These are phyloP conservation scores for Aspergillus quadrilineatus DNA, from an alignment of 2,329 filamentous ascomycete genomes.

Conservation along the genomic window DNA sequence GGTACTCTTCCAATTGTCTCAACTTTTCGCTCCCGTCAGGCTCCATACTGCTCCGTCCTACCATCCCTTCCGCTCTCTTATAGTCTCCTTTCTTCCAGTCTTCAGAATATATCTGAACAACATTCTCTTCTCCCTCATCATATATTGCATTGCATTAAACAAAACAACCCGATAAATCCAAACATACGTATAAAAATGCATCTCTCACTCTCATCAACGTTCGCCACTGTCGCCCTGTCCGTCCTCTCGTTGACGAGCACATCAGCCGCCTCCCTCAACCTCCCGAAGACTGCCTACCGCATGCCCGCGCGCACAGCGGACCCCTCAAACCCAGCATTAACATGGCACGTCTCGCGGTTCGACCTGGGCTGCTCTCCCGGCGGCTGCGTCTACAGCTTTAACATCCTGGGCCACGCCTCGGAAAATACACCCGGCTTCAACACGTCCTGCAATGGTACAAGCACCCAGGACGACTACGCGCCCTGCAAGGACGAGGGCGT, in stretches of 20 bases:
- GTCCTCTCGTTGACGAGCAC: slow-evolving; percentile 23
- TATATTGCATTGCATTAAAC: not conserved
- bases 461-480: slow-evolving; percentile 20
- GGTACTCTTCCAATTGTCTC: not conserved
- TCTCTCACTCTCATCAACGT: slow-evolving; percentile 26
- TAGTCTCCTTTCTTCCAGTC: not conserved
- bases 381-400: slow-evolving; percentile 35
- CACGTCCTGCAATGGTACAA: slow-evolving; percentile 34
- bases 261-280: slow-evolving; percentile 22
- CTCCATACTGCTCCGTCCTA: slow-evolving; percentile 5
- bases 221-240: not conserved
- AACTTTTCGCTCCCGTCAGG: not conserved
- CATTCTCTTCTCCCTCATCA: not conserved
- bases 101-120: not conserved
- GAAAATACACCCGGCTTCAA: slow-evolving; percentile 35
- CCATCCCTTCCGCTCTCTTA: not conserved
- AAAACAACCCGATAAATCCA: not conserved
- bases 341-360: slow-evolving; percentile 35
- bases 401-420: slow-evolving; percentile 27
- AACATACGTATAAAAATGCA: slow-evolving; percentile 26
- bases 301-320: not conserved
- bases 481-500: slow-evolving; percentile 26
- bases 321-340: slow-evolving; percentile 19
- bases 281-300: slow-evolving; percentile 8
- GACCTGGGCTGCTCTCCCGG: slow-evolving; percentile 32